Evolutionary conservation across 495 filamentous ascomycete species (phyloP), one percentile per base, ranked within the genome.

Genomic region (Talaromyces borbonicus): DNA sequence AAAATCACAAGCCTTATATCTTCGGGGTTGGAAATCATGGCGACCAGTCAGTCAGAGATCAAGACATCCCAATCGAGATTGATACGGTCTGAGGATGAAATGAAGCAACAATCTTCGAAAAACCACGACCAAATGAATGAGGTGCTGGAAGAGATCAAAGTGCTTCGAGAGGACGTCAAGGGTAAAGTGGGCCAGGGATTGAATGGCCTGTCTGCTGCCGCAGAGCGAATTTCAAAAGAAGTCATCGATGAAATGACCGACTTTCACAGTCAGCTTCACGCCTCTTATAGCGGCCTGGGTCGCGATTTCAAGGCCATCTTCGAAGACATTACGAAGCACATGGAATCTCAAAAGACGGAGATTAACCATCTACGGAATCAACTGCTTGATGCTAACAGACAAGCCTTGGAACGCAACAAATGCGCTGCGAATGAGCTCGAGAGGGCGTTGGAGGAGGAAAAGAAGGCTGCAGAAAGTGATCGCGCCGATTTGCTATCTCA

Each of bases 101-200:
- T 92, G 8, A 73, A 80, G 24, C 67, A 70, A 12, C 81, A 90
- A 53, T 84, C 80, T 14, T 67, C 74, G 20, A 65, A 74, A 39
- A 81, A 87, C 2, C 87, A 85, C 53, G 80, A 89, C 43, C 83
- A 92, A 47, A 93, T 95, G 87, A 89, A 96, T 52, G 67, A 74
- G 22, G 83, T 95, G 18, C 74, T 98, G 3, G 90, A 92, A 52
- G 92, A 93, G 55, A 95, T 97, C 58, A 89, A 92, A 56, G 76
- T 75, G 29, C 72, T 96, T 22, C 76, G 92, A 18, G 84, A 94
- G 61, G 82, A 86, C 37, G 84, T 96, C 14, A 96, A 95, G 63
- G 63, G 73, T 26, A 81, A 81, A 33, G 86, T 97, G 26, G 87
- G 87, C 3, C 80, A 87, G 52, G 90, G 90, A 3, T 71, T 98